Base-by-base conservation (phyloP, 2,329 filamentous ascomycete species). In the Fusarium hainanense region DNA sequence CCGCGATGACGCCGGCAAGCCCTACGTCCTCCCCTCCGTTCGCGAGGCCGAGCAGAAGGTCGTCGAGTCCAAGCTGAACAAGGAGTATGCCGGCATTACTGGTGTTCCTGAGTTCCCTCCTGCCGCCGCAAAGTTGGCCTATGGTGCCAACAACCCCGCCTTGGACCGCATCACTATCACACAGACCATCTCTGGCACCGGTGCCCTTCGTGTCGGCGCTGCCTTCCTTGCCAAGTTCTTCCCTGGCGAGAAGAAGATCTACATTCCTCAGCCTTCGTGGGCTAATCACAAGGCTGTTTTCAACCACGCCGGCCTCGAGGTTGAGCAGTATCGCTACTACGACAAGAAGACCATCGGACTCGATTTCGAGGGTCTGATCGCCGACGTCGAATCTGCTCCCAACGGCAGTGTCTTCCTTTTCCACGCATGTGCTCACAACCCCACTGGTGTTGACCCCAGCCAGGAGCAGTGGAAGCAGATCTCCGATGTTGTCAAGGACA, bases 211-310 rank as follows among this genome's bases (percentile, higher is more conserved):
- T 80, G 95, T 99, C 79, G 96, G 93, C 72, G 96, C 91, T 77
- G 94, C 93, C 75, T 99, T 98, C 89, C 88, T 99, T 74, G 83
- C 93, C 82, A 92, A 94, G 77, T 95, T 93, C 88, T 98, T 92
- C 86, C 94, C 94, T 46, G 90, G 92, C 80, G 89, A 89, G 76
- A 98, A 98, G 90, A 93, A 92, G 82, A 93, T 99, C 84, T 98
- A 97, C 87, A 94, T 99, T 80, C 96, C 96, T 68, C 94, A 87
- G 60, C 96, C 96, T 54, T 97, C 93, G 76, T 99, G 96, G 96
- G 96, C 95, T 77, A 98, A 99, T 89, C 96, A 99, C 87, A 93
- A 89, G 80, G 94, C 95, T 71, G 93, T 99, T 82, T 98, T 99
- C 90, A 91, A 88, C 83, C 94, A 98, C 83, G 92, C 93, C 32